These are phyloP conservation scores for Glebionis coronaria DNA, from an alignment of 129 eudicot species.

Conservation along the genomic window DNA sequence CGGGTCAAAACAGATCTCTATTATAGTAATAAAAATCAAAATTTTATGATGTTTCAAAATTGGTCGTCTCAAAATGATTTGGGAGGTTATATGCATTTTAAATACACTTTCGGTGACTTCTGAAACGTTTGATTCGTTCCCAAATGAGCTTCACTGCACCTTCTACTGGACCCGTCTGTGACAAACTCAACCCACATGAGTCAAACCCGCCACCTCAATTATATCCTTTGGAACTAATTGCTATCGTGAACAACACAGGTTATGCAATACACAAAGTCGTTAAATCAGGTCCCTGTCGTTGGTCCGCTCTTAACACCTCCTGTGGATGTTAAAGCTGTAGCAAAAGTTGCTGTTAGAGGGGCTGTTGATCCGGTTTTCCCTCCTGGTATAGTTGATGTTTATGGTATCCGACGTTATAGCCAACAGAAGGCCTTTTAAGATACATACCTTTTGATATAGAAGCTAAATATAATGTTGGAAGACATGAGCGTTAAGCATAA, in stretches of 20 bases:
- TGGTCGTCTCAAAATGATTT: background rate
- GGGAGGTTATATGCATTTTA: background rate
- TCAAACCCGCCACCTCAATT: background rate
- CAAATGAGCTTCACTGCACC: background rate
- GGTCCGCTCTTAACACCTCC: conserved; percentile 88
- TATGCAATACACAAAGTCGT: conserved; percentile 65
- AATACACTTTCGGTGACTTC: background rate
- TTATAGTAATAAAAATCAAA: too few relatives aligned
- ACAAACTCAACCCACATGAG: background rate
- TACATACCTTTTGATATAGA: background rate
- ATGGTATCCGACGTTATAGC: conserved; percentile 64
- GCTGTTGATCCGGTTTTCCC: conserved; percentile 92
- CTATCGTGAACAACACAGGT: conserved; percentile 43
- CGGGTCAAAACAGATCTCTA: too few relatives aligned
- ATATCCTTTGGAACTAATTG: conserved; percentile 10
- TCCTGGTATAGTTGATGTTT: conserved; percentile 78
- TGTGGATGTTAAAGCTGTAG: conserved; percentile 76
- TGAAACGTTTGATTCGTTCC: background rate
- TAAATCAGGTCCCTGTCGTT: conserved; percentile 61
- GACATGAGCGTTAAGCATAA: conserved; percentile 6
- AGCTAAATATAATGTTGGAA: background rate
- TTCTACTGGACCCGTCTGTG: background rate
- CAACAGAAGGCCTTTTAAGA: conserved; percentile 47
- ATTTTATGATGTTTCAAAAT: background rate
- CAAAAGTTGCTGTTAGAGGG: conserved; percentile 88